Base-by-base conservation (phyloP, 257 asterid species). In the Gardenia jasminoides region DNA sequence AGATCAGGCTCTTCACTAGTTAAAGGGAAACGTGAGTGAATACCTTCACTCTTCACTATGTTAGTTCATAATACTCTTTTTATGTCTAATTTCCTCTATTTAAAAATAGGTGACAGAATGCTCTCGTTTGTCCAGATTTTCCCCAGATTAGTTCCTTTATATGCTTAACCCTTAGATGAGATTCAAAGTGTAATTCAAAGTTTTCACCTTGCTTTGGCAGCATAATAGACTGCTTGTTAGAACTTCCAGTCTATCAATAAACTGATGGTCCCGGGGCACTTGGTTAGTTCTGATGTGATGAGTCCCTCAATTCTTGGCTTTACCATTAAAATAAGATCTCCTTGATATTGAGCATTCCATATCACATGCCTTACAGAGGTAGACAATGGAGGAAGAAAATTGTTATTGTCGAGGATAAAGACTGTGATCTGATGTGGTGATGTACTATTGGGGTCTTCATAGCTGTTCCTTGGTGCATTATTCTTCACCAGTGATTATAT, bases 21-120 rank as follows among this genome's bases (percentile, higher is more conserved):
- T 75, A 88, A 88, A 70, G 90, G 80, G 82, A 91, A 88, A 81
- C 81, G 98, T 94, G 77, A 90, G 97, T 90, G 69, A 64, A 39
- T 22, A 47, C 54, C 13, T 13, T 50, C 56, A 22, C 12, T 3
- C 36, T 78, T 76, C 10, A 9, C 39, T 50, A 33, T 74, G 22
- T 74, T 3, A 54, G 4, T 17, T 56, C 68, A 16, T n/a, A 19
- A 54, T 28, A 2, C 12, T 20, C 56, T 41, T 54, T 17, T 24
- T 7, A 39, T 20, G 50, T 52, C 2, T 22, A 44, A 74, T 10
- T 48, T 24, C 15, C 4, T 36, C 4, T 19, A 13, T 56, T 74
- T 48, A 43, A 15, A 33, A 20, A 24, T 52, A 22, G 15, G 33
- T 3, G 22, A 8, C 8, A 22, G 68, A 33, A 11, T 20, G 30